Evolutionary conservation across 768 basidiomycete genomes (phyloP), one percentile per base, ranked within the genome.

Genomic region (Mycena galericulata): DNA sequence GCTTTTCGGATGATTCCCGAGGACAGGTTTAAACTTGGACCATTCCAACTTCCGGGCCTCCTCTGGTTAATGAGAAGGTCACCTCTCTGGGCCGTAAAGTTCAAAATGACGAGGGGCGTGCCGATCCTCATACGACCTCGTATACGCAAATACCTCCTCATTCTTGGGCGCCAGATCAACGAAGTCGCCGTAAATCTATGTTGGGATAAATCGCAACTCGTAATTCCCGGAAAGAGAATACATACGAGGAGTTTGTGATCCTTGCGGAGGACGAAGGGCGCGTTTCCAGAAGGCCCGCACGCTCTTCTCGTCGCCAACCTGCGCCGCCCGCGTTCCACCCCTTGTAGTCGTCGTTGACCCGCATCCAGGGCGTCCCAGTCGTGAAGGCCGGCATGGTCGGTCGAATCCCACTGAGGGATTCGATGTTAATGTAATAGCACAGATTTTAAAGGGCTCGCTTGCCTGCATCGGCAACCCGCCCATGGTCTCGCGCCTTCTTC

Each of bases 391-490:
- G 85, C 90, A 62, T 92, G 82, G 10, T 77, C 29, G 4, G 81
- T 76, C 11, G 79, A 61, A 67, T 89, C 81, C 91, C 92, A 93
- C 89, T 92, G 59, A 12, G 45, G 38, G 41, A 27, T 24, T 36
- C 26, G 32, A 20, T 17, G 14, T 22, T 29, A 43, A 1, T 4
- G 5, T 36, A 38, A n/a, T 20, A 12, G 32, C 18, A 32, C 46
- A 56, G 22, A 10, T 2, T 10, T 20, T 4, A 43, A 5, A 18
- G 5, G 41, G 18, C 11, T 18, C 18, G 64, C 89, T n/a, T n/a
- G n/a, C n/a, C 82, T 91, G 90, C 85, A 93, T 87, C 0, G 92
- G 92, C 8, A 87, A 85, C 1, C n/a, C 92, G 83, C 11, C 88
- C 85, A 75, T 94, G 90, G 74, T 94, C 92, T 38, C 93, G 83